Evolutionary conservation across 2,329 filamentous ascomycete genomes (phyloP).

Genomic region (Proliferodiscus dingleyae): DNA sequence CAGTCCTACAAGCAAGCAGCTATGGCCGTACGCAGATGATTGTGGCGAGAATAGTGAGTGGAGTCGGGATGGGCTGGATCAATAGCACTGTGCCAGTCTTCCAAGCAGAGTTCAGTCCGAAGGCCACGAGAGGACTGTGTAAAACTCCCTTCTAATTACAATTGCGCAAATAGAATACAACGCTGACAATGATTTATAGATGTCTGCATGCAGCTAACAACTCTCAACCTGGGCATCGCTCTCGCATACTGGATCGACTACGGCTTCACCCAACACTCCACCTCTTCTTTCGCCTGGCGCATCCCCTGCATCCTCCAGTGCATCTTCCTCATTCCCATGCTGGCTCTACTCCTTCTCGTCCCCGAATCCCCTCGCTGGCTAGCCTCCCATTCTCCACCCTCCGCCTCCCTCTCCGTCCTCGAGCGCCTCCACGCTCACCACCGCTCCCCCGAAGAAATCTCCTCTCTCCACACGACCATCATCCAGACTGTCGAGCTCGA

Average conservation of each 20-base stretch:
- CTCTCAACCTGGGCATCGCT: conserved; percentile 51
- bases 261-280: conserved; percentile 48
- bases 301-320: conserved; percentile 57
- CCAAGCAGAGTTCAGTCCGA: conserved; percentile 44
- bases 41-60: conserved; percentile 42
- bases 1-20: conserved; percentile 37
- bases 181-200: conserved; percentile 24
- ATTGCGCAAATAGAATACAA: neutral
- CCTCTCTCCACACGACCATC: conserved; percentile 30
- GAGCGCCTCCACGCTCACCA: conserved; percentile 44
- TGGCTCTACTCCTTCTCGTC: conserved; percentile 45
- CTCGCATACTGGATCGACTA: conserved; percentile 58
- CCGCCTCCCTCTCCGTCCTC: conserved; percentile 39
- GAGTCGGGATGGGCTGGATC: conserved; percentile 42
- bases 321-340: conserved; percentile 53
- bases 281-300: conserved; percentile 46
- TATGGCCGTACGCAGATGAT: conserved; percentile 48
- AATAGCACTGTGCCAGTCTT: conserved; percentile 49
- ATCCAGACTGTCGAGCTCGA: conserved; percentile 32
- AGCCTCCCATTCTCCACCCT: conserved; percentile 35
- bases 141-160: neutral
- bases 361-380: conserved; percentile 47
- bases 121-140: conserved; percentile 34
- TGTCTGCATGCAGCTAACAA: conserved; percentile 44
- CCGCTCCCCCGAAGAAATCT: conserved; percentile 22